Base-by-base conservation (phyloP, 2,329 filamentous ascomycete genomes). In the Microdochium trichocladiopsis region DNA sequence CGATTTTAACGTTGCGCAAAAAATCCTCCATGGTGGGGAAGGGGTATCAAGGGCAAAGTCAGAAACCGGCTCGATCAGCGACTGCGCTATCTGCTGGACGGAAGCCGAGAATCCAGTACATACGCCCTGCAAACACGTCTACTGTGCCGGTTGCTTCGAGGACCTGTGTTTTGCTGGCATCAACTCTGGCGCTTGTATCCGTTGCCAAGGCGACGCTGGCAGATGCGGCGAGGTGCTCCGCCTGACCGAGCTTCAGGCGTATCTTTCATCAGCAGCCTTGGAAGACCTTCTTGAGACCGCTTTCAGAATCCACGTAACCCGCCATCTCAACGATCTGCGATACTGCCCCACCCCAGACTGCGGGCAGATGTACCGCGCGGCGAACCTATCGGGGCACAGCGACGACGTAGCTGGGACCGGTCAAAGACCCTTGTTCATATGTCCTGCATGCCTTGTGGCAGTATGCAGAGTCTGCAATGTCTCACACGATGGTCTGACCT, bases 71-170 rank as follows among this genome's bases (percentile, higher is more conserved):
- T 28, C 31, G 28, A 12, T 1, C 36, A 47, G 33, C 36, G 57
- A 63, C 48, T 69, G 71, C 53, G 50, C 65, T 0, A 61, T 71
- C 6, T 76, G 72, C 51, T 70, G 63, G 59, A 65, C 56, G 12
- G 62, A 65, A 24, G 66, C 66, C 1, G 68, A 72, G n/a, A 60
- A 70, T 4, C 57, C 67, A 1, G 52, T 75, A 12, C 57, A 43
- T 10, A 70, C 64, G 4, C 43, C 50, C 2, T 76, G 74, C 55
- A 59, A 56, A 1, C 74, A 77, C 53, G 37, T 63, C 11, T 77
- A 75, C 55, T 77, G 73, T 56, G 53, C 57, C 0, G 61, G 64
- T 18, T 77, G 74, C 55, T 74, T 77, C 49, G 58, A 65, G 48
- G 58, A 60, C 41, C 55, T 69, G 9, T 69, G 68, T 52, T 50